phyloP scores from a whole-genome alignment of 73 alveolate species.

The Effrenium voratum region DNA sequence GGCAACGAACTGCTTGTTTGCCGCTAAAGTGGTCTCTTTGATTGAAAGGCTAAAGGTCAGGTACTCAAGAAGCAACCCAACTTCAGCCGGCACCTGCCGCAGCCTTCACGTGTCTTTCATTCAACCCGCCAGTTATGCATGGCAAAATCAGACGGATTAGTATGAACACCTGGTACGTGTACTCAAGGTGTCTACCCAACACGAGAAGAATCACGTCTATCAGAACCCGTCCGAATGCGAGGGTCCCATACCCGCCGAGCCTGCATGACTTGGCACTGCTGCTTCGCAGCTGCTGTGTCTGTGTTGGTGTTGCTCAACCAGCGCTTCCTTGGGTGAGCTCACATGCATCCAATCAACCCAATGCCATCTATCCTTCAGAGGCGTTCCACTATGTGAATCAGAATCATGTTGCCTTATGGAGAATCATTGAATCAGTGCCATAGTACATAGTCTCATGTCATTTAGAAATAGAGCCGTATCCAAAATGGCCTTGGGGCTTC shows the following conservation, averaged over 20 bases:
- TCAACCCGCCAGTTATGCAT: too few species aligned
- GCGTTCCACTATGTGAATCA: background rate
- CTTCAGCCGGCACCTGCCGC: background rate
- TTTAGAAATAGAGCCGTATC: too few species aligned
- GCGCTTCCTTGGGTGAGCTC: slow-evolving; percentile 13
- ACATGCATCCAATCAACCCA: background rate
- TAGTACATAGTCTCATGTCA: too few species aligned
- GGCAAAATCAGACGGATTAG: too few species aligned
- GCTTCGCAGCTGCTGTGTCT: slow-evolving; percentile 28
- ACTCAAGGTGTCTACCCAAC: background rate
- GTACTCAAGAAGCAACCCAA: background rate
- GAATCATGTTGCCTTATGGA: background rate
- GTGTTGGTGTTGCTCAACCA: background rate
- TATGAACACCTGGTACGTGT: too few species aligned
- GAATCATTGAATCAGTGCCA: too few species aligned
- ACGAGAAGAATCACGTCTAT: background rate
- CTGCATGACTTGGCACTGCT: slow-evolving; percentile 21
- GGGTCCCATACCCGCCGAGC: too few species aligned
- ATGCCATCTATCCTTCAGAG: background rate
- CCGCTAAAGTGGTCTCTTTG: background rate
- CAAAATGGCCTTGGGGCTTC: too few species aligned
- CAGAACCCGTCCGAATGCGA: background rate
- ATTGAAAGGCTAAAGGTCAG: background rate
- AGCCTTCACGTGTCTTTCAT: too few species aligned
- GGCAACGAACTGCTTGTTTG: too few species aligned